phyloP scores from a whole-genome alignment of 1,139 yeast species.

The Candida dubliniensis region DNA sequence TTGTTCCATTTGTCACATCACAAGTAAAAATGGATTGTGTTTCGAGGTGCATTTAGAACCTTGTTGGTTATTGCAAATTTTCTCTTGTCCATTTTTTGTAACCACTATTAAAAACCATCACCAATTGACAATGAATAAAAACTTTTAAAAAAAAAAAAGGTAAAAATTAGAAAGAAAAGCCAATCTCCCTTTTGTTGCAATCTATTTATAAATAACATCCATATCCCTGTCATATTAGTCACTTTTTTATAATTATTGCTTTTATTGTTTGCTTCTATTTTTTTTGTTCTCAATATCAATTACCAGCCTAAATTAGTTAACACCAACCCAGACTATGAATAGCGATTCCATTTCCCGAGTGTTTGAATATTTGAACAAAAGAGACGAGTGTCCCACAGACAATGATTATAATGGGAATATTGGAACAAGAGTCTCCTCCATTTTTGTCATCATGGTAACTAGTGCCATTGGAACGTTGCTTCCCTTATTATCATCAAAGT shows the following conservation, averaged over 20 bases:
- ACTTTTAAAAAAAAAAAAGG: neutral
- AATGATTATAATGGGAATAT: slow-evolving; percentile 41
- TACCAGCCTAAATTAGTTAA: neutral
- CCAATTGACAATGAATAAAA: neutral
- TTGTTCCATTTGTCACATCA: neutral
- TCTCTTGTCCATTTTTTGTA: neutral
- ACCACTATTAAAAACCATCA: neutral
- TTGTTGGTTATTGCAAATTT: slow-evolving; percentile 4
- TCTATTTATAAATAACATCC: neutral
- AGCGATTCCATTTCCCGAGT: slow-evolving; percentile 9
- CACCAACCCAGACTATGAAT: slow-evolving; percentile 4
- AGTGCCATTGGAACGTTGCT: slow-evolving; percentile 60
- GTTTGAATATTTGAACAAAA: slow-evolving; percentile 17
- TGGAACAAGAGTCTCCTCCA: slow-evolving; percentile 73
- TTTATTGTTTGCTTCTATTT: neutral
- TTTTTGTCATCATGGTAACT: slow-evolving; percentile 64
- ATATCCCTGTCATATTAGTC: neutral
- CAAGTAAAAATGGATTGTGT: neutral
- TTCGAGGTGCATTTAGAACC: neutral
- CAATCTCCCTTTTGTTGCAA: neutral
- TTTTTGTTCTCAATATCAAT: neutral
- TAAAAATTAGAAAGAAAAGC: neutral
- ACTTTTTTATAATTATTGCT: too few relatives aligned
- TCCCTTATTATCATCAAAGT: slow-evolving; percentile 58
- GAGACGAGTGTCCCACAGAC: slow-evolving; percentile 36